phyloP scores from a whole-genome alignment of 306 rosid genomes.

The Vicia faba region DNA sequence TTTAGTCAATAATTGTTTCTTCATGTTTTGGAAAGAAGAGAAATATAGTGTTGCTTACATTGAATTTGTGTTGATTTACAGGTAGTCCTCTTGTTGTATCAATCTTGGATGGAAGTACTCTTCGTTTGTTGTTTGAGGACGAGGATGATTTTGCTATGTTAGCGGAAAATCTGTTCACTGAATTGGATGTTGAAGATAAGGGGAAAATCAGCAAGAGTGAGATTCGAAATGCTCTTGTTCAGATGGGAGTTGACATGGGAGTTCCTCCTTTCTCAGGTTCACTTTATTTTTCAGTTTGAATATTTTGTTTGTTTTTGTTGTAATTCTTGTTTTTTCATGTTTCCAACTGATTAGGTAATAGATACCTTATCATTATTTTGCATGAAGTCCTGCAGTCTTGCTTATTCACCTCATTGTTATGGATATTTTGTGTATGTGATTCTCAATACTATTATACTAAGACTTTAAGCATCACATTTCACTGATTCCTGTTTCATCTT shows the following conservation, averaged over 20 bases:
- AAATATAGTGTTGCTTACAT: constrained; percentile 9
- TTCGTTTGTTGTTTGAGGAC: constrained; percentile 68
- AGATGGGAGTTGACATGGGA: constrained; percentile 94
- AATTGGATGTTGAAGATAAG: constrained; percentile 81
- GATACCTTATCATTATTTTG: constrained; percentile 18
- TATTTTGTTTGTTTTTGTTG: constrained; percentile 1
- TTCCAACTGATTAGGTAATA: neutral
- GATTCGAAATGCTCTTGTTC: constrained; percentile 70
- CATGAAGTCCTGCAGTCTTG: neutral
- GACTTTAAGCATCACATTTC: constrained; percentile 27
- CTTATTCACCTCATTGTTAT: constrained; percentile 11
- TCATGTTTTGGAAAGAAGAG: neutral
- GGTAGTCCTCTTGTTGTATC: constrained; percentile 84
- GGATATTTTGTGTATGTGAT: constrained; percentile 1
- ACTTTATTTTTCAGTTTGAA: constrained; percentile 16
- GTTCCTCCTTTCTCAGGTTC: constrained; percentile 93
- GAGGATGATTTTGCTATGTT: constrained; percentile 98
- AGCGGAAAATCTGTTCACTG: constrained; percentile 83
- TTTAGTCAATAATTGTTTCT: constrained; percentile 3
- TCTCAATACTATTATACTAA: constrained; percentile 7
- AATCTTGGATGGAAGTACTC: constrained; percentile 76
- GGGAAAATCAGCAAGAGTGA: constrained; percentile 83
- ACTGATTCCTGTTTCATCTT: constrained; percentile 14
- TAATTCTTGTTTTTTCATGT: neutral
- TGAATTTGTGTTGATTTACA: constrained; percentile 38